A percentile compares a stretch with the other conserved stretches of the same genome.
These are phyloP conservation scores for Umbelopsis ramanniana DNA, from an alignment of 192 early-diverging fungal genomes.

Conservation along the genomic window DNA sequence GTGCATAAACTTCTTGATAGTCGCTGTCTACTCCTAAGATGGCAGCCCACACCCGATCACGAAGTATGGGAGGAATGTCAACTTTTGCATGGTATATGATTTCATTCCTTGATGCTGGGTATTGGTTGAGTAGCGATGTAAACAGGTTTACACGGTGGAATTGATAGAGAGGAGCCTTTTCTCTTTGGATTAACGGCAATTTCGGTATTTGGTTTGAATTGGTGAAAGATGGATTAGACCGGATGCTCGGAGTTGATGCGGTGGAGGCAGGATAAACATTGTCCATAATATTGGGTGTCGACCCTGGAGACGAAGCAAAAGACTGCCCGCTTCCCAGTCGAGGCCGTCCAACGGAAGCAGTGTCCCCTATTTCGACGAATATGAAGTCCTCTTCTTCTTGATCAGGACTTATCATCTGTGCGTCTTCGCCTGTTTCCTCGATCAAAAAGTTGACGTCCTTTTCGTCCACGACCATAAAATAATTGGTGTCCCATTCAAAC, in stretches of 20 bases:
- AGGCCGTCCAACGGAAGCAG: not conserved
- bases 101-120: constrained; percentile 59
- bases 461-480: constrained; percentile 59
- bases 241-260: constrained; percentile 14
- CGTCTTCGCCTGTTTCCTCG: not conserved
- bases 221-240: not conserved
- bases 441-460: constrained; percentile 63
- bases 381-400: constrained; percentile 25
- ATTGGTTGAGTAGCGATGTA: constrained; percentile 56
- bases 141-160: constrained; percentile 59
- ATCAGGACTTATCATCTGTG: constrained; percentile 28
- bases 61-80: constrained; percentile 63
- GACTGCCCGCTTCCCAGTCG: not conserved
- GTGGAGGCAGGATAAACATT: not conserved
- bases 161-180: constrained; percentile 66
- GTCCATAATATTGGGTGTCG: not conserved
- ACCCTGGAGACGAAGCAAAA: not conserved
- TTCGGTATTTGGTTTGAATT: constrained; percentile 35
- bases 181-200: constrained; percentile 52
- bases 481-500: constrained; percentile 61
- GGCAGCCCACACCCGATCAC: constrained; percentile 70
- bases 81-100: constrained; percentile 63
- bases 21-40: constrained; percentile 64
- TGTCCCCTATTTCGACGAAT: constrained; percentile 42
- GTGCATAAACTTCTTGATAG: constrained; percentile 52